A percentile compares a stretch with the other conserved stretches of the same genome.
Evolutionary conservation across 305 asterid species (phyloP).

Genomic region (Solanum chacoense): DNA sequence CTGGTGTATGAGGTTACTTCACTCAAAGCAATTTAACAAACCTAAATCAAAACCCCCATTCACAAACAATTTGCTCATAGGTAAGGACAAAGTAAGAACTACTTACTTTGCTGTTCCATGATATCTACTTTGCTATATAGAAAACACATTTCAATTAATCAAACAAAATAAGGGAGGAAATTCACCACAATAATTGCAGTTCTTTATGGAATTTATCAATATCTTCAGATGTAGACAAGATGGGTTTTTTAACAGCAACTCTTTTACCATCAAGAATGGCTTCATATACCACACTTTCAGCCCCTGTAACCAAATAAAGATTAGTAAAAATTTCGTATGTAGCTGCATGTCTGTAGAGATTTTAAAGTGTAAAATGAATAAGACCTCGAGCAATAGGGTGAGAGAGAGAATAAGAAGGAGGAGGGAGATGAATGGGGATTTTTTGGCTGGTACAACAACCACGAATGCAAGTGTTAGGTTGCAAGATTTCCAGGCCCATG

Average conservation of each 20-base stretch:
- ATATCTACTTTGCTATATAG: background rate
- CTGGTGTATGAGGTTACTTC: background rate
- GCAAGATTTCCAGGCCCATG: conserved; percentile 37
- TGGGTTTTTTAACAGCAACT: conserved; percentile 76
- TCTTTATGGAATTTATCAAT: conserved; percentile 72
- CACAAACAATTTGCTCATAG: background rate
- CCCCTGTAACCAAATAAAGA: conserved; percentile 39
- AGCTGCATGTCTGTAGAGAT: background rate
- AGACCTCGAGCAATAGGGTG: conserved; percentile 78
- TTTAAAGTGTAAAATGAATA: background rate
- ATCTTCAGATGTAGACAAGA: conserved; percentile 67
- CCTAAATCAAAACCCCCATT: background rate
- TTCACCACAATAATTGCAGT: conserved; percentile 67
- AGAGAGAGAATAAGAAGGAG: conserved; percentile 52
- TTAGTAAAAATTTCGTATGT: background rate
- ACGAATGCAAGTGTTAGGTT: conserved; percentile 71
- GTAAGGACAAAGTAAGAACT: background rate
- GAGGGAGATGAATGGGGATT: conserved; percentile 72
- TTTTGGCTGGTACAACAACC: conserved; percentile 85
- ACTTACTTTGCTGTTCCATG: background rate
- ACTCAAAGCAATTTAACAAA: background rate
- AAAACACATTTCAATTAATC: background rate
- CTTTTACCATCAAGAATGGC: conserved; percentile 54
- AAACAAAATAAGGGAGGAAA: background rate
- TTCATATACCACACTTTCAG: conserved; percentile 84